Evolutionary conservation across 108 stramenopile species (phyloP), one percentile per base, ranked within the genome.

Genomic region (Bacterosira constricta): DNA sequence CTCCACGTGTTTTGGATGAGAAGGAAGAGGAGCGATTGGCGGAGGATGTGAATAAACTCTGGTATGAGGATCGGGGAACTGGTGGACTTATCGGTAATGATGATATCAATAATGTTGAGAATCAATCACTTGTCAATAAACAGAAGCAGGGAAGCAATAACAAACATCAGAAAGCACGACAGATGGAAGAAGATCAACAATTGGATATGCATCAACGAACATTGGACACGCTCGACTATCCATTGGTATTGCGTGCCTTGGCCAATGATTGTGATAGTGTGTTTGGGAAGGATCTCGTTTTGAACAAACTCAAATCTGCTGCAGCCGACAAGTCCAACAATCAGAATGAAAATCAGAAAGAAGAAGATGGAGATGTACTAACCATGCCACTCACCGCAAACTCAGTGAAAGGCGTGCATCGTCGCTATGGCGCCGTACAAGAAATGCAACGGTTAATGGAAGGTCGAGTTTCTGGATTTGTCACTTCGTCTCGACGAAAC

Each of bases 141-240:
- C 25, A 39, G 56, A 25, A 27, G 31, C 23, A 69, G 36, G 76
- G 30, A 32, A 73, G 15, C 21, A 57, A 31, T 52, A 26, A 11
- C 17, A 44, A 27, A 37, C 44, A 73, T 23, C 27, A 25, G 31
- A 4, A 26, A 58, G 15, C 3, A 38, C 21, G 32, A 61, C 36
- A 38, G 50, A 61, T 32, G 63, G 5, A 18, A 20, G 42, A n/a
- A n/a, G n/a, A n/a, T n/a, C 27, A 34, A 55, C 42, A 57, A 54
- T 54, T 93, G 6, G 84, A 93, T 69, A 69, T 93, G 35, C 80
- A 78, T 49, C 79, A 80, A 36, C 81, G 92, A 4, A 88, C 87
- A 20, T 44, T 86, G 9, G 90, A 91, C 23, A 88, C 89, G 2
- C 51, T 93, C 41, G 92, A 93, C 49, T 91, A 88, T 79, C 87